Evolutionary conservation across 225 moss, liverwort and hornwort species (phyloP).

Genomic region (Climacium dendroides): DNA sequence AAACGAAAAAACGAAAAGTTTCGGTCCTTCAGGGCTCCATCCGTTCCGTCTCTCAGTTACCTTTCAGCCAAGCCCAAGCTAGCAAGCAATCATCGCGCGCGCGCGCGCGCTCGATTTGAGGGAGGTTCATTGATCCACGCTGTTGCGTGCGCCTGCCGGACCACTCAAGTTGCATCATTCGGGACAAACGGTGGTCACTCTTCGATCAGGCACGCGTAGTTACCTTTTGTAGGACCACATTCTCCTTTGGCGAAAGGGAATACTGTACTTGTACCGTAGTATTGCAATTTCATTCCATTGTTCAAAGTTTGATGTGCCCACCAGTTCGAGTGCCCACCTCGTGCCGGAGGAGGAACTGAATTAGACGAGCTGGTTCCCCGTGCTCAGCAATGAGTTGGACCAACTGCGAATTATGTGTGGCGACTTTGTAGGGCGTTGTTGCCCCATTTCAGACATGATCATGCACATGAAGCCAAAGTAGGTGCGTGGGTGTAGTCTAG

Average conservation of each 20-base stretch:
- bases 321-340: neutral
- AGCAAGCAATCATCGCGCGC: neutral
- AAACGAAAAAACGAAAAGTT: neutral
- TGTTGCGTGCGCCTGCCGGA: neutral
- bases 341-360: neutral
- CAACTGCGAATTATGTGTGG: neutral
- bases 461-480: neutral
- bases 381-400: neutral
- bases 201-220: neutral
- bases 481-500: no score
- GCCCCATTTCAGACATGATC: neutral
- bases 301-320: no score
- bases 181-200: neutral
- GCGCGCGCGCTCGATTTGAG: neutral
- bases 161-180: neutral
- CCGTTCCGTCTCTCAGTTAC: neutral
- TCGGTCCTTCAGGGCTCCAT: neutral
- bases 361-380: neutral
- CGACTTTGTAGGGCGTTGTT: neutral
- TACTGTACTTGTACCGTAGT: rapidly evolving
- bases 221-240: neutral
- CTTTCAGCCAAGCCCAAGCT: neutral
- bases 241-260: neutral
- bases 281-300: neutral
- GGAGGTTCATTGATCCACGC: neutral